A percentile compares a stretch with the other conserved stretches of the same genome.
phyloP scores from a whole-genome alignment of 257 asterid species.

The Fraxinus pennsylvanica region DNA sequence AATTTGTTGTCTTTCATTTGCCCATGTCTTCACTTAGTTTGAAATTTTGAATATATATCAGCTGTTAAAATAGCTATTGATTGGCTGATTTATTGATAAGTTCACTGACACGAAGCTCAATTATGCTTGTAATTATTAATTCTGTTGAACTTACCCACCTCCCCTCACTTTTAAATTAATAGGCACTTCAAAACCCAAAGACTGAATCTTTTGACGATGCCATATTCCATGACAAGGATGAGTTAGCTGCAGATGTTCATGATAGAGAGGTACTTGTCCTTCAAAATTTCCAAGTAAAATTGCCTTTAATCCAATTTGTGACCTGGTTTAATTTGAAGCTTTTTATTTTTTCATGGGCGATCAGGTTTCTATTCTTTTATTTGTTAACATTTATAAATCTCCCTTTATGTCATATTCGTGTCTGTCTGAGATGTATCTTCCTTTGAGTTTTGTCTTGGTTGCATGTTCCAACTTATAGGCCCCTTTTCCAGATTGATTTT shows the following conservation, averaged over 20 bases:
- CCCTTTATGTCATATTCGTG: not conserved
- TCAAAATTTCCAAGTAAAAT: slow-evolving; percentile 4
- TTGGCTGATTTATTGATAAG: not conserved
- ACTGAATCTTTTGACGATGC: slow-evolving; percentile 36
- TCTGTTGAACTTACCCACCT: slow-evolving; percentile 7
- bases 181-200: slow-evolving; percentile 43
- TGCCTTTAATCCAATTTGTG: slow-evolving; percentile 13
- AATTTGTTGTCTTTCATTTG: not conserved
- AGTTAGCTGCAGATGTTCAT: slow-evolving; percentile 31
- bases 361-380: not conserved
- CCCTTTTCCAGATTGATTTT: not conserved
- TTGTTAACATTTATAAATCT: not conserved
- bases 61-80: slow-evolving; percentile 11
- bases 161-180: slow-evolving; percentile 22
- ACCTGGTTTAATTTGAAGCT: slow-evolving; percentile 1
- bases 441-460: not conserved
- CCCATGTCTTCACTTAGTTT: not conserved
- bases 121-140: slow-evolving; percentile 18
- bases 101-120: not conserved
- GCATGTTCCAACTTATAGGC: not conserved
- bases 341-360: not conserved
- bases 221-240: slow-evolving; percentile 23
- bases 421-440: not conserved
- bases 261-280: slow-evolving; percentile 33
- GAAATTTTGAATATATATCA: not conserved